Evolutionary conservation across 2,329 filamentous ascomycete genomes (phyloP), one percentile per base, ranked within the genome.

Genomic region (Aspergillus texensis): DNA sequence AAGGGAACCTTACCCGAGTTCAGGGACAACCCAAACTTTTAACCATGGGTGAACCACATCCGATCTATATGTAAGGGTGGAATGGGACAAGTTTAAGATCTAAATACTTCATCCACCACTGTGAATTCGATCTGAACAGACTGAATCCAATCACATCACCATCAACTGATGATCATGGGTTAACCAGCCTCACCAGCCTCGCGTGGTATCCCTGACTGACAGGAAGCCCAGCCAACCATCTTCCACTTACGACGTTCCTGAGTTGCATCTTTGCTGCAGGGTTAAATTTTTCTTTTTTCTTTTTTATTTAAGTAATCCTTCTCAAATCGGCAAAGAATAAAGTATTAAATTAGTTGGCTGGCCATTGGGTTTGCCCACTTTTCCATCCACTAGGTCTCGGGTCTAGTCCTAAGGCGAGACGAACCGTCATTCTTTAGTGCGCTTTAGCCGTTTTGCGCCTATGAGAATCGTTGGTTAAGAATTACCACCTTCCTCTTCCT

Each of bases 381-480:
- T 24, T 55, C 9, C 6, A 41, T 39, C n/a, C 21, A 24, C 30
- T 54, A 12, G 32, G 11, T 36, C 30, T 50, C 36, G 21, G 32
- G 16, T 55, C 52, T 55, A 54, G 28, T 54, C 52, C 21, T 39
- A 24, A 36, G 6, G 24, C 12, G 11, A 30, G n/a, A 54, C 41
- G 63, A 61, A 59, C 62, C 65, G 67, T 32, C 41, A 16, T 48
- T 28, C 43, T 43, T 56, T 60, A 61, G 62, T 65, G 66, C 46
- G 62, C 60, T 60, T 60, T 58, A 57, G 32, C 24, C 58, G 19
- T 53, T 14, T 28, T 53, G 50, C 50, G 30, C 50, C 28, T 53
- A 53, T 54, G 52, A 36, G 36, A 54, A 54, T 54, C 36, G 52
- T 21, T 54, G 52, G 50, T 36, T 54, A 54, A 54, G 52, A 54